These are phyloP conservation scores for Suillus subalutaceus DNA, from an alignment of 768 basidiomycete genomes.

Conservation along the genomic window DNA sequence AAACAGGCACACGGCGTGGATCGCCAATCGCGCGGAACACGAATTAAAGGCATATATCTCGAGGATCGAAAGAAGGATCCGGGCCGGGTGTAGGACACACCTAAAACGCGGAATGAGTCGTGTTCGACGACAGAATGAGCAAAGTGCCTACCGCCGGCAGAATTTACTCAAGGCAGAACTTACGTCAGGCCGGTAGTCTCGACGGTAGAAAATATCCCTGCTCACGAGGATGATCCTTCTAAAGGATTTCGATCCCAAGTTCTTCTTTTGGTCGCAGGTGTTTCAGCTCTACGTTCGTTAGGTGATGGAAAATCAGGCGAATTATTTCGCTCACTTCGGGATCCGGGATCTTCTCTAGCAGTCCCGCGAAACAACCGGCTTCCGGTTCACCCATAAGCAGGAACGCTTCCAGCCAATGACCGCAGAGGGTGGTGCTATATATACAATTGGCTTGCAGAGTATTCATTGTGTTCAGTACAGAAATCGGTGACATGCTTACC, in stretches of 20 bases:
- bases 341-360: neutral
- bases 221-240: conserved; percentile 3
- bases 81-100: neutral
- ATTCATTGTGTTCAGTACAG: too few relatives aligned
- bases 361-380: neutral
- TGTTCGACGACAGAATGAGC: neutral
- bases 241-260: conserved; percentile 15
- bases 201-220: neutral
- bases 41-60: neutral
- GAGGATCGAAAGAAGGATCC: neutral
- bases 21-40: neutral
- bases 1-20: neutral
- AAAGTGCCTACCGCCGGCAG: neutral
- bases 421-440: neutral
- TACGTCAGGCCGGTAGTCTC: neutral
- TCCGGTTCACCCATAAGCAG: neutral
- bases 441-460: neutral
- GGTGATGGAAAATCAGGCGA: neutral
- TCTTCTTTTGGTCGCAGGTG: conserved; percentile 15
- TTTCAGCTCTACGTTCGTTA: conserved; percentile 16
- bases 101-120: neutral
- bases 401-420: neutral
- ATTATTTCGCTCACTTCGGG: neutral
- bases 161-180: neutral
- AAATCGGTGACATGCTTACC: neutral